phyloP scores from a whole-genome alignment of 2,329 filamentous ascomycete genomes.

The Didymella exigua region DNA sequence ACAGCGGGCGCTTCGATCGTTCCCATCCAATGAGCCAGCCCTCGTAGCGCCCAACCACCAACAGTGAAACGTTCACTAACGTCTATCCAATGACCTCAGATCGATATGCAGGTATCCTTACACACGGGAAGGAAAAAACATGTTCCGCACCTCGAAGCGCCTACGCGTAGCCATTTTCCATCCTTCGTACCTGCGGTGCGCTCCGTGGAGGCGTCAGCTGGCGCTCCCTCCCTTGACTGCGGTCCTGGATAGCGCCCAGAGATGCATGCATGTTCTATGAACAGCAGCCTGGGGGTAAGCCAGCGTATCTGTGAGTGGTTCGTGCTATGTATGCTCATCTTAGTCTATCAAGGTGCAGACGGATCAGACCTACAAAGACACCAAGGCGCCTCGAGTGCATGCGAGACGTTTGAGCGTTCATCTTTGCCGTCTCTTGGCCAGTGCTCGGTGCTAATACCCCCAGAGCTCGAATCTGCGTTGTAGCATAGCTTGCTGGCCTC shows the following conservation, averaged over 20 bases:
- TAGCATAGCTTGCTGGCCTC: slow-evolving; percentile 37
- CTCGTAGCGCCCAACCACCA: slow-evolving; percentile 29
- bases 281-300: slow-evolving; percentile 20
- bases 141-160: slow-evolving; percentile 40
- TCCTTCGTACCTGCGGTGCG: slow-evolving; percentile 20
- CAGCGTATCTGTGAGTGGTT: slow-evolving; percentile 35
- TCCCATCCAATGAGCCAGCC: slow-evolving; percentile 25
- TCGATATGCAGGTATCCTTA: slow-evolving; percentile 15
- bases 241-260: slow-evolving; percentile 33
- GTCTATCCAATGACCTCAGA: slow-evolving; percentile 29
- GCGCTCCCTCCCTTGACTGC: slow-evolving; percentile 32
- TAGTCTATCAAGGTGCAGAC: slow-evolving; percentile 28
- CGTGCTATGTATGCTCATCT: slow-evolving; percentile 27
- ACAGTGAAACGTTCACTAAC: slow-evolving; percentile 22
- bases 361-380: slow-evolving; percentile 43
- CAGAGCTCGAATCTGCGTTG: not conserved
- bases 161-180: slow-evolving; percentile 27
- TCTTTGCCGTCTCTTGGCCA: slow-evolving; percentile 22
- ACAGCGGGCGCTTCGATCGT: slow-evolving; percentile 4
- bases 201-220: slow-evolving; percentile 37
- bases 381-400: slow-evolving; percentile 29
- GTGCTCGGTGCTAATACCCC: slow-evolving; percentile 2
- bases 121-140: slow-evolving; percentile 28
- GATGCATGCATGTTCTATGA: slow-evolving; percentile 28
- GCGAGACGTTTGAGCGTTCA: slow-evolving; percentile 29